Percentiles rank a stretch among this genome's conserved stretches.
Evolutionary conservation across 768 basidiomycete genomes (phyloP).

Genomic region (Polyporus arcularius): DNA sequence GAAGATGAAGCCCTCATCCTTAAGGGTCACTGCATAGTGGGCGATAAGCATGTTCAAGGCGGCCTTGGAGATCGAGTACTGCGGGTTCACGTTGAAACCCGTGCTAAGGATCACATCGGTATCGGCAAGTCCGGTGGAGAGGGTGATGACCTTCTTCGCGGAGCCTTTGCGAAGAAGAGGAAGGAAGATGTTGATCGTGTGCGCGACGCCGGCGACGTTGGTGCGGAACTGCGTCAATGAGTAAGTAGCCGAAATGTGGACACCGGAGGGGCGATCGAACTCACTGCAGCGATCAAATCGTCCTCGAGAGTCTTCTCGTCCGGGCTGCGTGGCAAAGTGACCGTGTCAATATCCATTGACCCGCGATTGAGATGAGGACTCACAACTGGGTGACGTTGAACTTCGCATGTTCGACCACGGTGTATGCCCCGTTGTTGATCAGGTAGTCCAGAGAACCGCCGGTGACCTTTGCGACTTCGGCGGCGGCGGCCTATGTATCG

Average conservation of each 20-base stretch:
- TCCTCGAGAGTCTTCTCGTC: conserved; percentile 23
- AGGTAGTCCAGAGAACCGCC: conserved; percentile 39
- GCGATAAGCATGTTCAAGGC: conserved; percentile 38
- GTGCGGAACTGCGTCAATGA: conserved; percentile 25
- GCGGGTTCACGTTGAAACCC: conserved; percentile 8
- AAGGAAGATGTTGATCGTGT: conserved; percentile 40
- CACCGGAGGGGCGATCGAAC: background rate
- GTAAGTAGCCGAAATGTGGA: background rate
- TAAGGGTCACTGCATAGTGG: conserved; percentile 34
- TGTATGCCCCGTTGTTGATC: conserved; percentile 39
- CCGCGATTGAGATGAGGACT: conserved; percentile 9
- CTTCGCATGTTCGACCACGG: conserved; percentile 8
- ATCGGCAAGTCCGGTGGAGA: conserved; percentile 35
- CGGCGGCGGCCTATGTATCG: conserved; percentile 30
- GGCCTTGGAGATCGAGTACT: conserved; percentile 41
- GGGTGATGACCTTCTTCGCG: conserved; percentile 38
- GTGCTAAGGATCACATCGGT: conserved; percentile 24
- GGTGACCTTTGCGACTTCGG: conserved; percentile 28
- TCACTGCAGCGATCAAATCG: conserved; percentile 25
- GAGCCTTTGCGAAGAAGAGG: conserved; percentile 37
- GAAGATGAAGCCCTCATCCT: conserved; percentile 37
- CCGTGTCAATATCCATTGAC: background rate
- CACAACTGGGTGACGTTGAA: conserved; percentile 25
- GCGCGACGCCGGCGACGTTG: conserved; percentile 39
- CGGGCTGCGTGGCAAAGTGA: conserved; percentile 10